phyloP scores from a whole-genome alignment of 805 yeast species.

The Starmerella floricola region DNA sequence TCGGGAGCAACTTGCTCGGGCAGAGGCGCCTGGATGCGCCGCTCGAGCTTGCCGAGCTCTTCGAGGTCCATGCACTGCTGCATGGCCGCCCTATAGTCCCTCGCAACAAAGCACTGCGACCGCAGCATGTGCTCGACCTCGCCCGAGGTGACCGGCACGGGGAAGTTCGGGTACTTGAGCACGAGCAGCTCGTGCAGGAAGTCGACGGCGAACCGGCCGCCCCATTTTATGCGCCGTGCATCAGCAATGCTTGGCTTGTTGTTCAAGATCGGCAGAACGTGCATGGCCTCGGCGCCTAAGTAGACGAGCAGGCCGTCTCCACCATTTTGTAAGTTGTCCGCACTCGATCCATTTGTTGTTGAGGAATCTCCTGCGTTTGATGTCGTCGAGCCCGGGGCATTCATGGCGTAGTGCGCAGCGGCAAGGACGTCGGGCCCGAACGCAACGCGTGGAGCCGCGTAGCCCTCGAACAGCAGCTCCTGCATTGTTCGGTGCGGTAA shows the following conservation, averaged over 20 bases:
- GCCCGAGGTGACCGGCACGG: conserved; percentile 49
- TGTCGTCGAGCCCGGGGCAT: background rate
- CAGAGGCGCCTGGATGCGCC: conserved; percentile 73
- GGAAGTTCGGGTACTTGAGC: conserved; percentile 86
- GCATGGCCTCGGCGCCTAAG: conserved; percentile 72
- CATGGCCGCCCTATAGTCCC: conserved; percentile 54
- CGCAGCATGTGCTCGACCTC: conserved; percentile 60
- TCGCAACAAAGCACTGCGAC: conserved; percentile 68
- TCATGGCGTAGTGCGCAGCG: conserved; percentile 43
- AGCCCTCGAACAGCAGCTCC: conserved; percentile 77
- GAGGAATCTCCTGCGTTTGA: background rate
- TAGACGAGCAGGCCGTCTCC: conserved; percentile 70
- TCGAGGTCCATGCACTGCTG: conserved; percentile 46
- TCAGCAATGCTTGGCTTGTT: conserved; percentile 54
- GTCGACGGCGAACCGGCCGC: conserved; percentile 63
- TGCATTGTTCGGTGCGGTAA: conserved; percentile 63
- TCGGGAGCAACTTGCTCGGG: conserved; percentile 42
- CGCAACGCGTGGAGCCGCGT: conserved; percentile 57
- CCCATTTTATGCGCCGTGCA: conserved; percentile 80
- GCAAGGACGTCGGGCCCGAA: conserved; percentile 78
- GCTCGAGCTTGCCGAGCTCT: conserved; percentile 52
- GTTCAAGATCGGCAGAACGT: conserved; percentile 67
- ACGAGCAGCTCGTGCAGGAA: conserved; percentile 52
- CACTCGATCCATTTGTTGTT: background rate
- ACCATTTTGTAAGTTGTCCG: too few relatives aligned